Percentiles rank a stretch among this genome's conserved stretches.
These are phyloP conservation scores for Citrus mangshanensis DNA, from an alignment of 345 rosid species.

Conservation along the genomic window DNA sequence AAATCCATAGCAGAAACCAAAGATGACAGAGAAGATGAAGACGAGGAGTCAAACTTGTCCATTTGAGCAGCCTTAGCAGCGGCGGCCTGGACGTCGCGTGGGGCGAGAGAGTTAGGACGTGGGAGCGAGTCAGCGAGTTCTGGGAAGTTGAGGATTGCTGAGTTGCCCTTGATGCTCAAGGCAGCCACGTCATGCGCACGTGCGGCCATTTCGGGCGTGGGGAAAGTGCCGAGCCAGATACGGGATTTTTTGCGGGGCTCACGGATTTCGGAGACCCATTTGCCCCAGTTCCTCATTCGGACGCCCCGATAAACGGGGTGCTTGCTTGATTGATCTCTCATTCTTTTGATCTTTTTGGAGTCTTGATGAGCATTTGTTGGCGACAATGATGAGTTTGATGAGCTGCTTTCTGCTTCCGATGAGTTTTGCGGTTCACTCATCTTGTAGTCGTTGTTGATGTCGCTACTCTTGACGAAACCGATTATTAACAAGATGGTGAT, in stretches of 20 bases:
- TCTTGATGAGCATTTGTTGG: conserved; percentile 16
- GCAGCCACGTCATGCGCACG: conserved; percentile 97
- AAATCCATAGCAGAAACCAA: conserved; percentile 50
- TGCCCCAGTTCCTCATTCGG: conserved; percentile 94
- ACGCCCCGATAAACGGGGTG: conserved; percentile 81
- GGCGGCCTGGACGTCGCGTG: conserved; percentile 88
- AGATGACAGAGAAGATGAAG: conserved; percentile 40
- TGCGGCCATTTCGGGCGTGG: conserved; percentile 97
- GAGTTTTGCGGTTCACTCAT: conserved; percentile 30
- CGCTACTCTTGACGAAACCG: background rate
- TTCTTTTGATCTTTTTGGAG: conserved; percentile 37
- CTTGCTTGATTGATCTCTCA: conserved; percentile 50
- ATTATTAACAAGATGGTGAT: background rate
- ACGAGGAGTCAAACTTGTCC: conserved; percentile 35
- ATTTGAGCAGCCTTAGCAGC: conserved; percentile 88
- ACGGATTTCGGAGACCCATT: conserved; percentile 98
- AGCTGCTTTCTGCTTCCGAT: conserved; percentile 39
- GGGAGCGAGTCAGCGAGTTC: conserved; percentile 66
- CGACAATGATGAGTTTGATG: conserved; percentile 17
- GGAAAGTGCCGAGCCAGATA: conserved; percentile 92
- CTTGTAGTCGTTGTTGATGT: background rate
- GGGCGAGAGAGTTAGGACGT: conserved; percentile 65
- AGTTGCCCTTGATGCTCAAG: conserved; percentile 71
- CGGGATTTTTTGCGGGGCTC: conserved; percentile 92
- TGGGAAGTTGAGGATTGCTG: conserved; percentile 88